These are phyloP conservation scores for Ascoidea tarda DNA, from an alignment of 805 yeast species.

Conservation along the genomic window DNA sequence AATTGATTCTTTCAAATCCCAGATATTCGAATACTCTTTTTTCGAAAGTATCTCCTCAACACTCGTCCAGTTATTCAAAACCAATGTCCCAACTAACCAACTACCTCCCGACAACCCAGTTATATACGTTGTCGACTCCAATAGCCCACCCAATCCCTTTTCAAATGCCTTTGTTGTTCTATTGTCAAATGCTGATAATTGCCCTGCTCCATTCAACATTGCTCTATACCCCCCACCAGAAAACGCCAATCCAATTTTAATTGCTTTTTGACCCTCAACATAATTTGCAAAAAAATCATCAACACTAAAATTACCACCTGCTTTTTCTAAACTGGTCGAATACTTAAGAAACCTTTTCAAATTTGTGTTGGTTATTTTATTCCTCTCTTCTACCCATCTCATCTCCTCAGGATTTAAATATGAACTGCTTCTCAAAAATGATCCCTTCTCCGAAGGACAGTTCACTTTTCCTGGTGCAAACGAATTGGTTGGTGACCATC, in stretches of 20 bases:
- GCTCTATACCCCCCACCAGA: slow-evolving; percentile 93
- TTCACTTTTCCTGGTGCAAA: slow-evolving; percentile 49
- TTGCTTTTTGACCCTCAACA: background rate
- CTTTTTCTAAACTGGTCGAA: slow-evolving; percentile 15
- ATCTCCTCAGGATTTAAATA: slow-evolving; percentile 30
- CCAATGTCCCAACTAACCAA: slow-evolving; percentile 64
- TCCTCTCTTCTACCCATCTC: slow-evolving; percentile 37
- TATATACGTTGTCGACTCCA: slow-evolving; percentile 57
- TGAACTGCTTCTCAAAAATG: slow-evolving; percentile 32
- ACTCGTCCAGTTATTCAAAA: slow-evolving; percentile 58
- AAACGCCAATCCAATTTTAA: slow-evolving; percentile 44
- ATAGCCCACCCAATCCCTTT: slow-evolving; percentile 57
- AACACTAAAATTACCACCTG: slow-evolving; percentile 8
- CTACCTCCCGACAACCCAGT: slow-evolving; percentile 80
- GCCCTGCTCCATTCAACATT: slow-evolving; percentile 77
- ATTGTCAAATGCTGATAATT: slow-evolving; percentile 64
- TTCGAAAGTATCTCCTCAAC: slow-evolving; percentile 40
- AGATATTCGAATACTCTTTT: slow-evolving; percentile 9
- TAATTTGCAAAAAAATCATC: background rate
- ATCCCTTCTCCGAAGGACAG: slow-evolving; percentile 31
- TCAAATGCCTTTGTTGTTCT: slow-evolving; percentile 42
- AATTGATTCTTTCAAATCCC: slow-evolving; percentile 24
- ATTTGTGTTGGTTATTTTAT: slow-evolving; percentile 28
- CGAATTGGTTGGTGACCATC: slow-evolving; percentile 41
- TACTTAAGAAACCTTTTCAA: slow-evolving; percentile 30